phyloP scores from a whole-genome alignment of 306 rosid species.

The Prunus mira region DNA sequence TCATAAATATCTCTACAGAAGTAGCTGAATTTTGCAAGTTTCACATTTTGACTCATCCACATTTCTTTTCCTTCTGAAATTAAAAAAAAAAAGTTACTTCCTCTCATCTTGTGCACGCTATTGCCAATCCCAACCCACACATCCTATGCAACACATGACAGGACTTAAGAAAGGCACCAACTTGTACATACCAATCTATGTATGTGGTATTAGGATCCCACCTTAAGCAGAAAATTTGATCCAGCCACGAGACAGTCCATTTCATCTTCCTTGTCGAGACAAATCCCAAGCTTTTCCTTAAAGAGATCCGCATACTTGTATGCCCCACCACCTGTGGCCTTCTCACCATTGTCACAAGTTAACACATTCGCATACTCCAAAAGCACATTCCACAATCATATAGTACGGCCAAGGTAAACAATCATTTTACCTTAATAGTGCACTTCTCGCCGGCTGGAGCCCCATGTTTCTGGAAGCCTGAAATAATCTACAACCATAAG shows the following conservation, averaged over 20 bases:
- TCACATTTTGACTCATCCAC: neutral
- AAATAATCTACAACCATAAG: conserved; percentile 39
- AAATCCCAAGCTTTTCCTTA: conserved; percentile 70
- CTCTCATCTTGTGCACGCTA: neutral
- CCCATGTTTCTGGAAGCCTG: conserved; percentile 54
- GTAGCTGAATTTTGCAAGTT: neutral
- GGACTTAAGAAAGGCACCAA: neutral
- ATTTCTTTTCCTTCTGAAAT: neutral
- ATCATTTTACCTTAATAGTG: conserved; percentile 55
- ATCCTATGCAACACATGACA: conserved; percentile 5
- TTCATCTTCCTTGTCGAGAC: conserved; percentile 92
- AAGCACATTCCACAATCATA: conserved; percentile 27
- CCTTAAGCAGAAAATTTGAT: conserved; percentile 96
- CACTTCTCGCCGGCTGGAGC: conserved; percentile 41
- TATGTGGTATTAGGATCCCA: conserved; percentile 32
- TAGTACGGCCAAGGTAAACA: neutral
- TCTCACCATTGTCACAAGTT: conserved; percentile 31
- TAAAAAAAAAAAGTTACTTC: neutral
- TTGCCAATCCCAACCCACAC: neutral
- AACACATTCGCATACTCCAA: conserved; percentile 28
- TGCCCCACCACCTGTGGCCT: conserved; percentile 99
- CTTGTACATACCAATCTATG: conserved; percentile 19
- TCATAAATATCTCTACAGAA: neutral
- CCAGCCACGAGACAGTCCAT: conserved; percentile 98
- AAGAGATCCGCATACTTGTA: conserved; percentile 73